phyloP scores from a whole-genome alignment of 352 stramenopile genomes.

The Phytopythium chamaehyphon region DNA sequence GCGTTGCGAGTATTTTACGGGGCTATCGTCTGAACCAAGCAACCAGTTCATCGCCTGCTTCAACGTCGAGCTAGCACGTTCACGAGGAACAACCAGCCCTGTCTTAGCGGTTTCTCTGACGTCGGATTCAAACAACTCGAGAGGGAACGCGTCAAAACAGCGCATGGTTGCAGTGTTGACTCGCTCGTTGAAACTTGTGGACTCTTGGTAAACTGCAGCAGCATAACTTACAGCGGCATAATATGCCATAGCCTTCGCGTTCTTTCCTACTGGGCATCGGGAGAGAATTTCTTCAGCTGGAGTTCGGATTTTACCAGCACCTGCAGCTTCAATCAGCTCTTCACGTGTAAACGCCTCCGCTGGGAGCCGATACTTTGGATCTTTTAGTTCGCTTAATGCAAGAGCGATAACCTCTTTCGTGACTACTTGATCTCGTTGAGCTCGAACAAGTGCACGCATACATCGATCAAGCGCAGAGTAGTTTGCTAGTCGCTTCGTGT shows the following conservation, averaged over 20 bases:
- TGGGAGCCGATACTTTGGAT: constrained; percentile 34
- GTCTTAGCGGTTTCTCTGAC: constrained; percentile 27
- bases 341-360: constrained; percentile 61
- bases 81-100: constrained; percentile 40
- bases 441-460: constrained; percentile 45
- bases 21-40: constrained; percentile 42
- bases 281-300: constrained; percentile 41
- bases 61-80: constrained; percentile 33
- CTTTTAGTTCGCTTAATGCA: constrained; percentile 27
- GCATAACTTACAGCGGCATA: constrained; percentile 63
- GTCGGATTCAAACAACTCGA: constrained; percentile 12
- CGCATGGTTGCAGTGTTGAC: constrained; percentile 31
- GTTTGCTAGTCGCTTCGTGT: constrained; percentile 48
- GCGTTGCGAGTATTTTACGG: constrained; percentile 37
- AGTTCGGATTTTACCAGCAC: constrained; percentile 39
- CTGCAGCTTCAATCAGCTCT: constrained; percentile 46
- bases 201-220: constrained; percentile 54
- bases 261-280: constrained; percentile 40
- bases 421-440: constrained; percentile 37
- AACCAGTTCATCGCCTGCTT: constrained; percentile 58
- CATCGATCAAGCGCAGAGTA: constrained; percentile 67
- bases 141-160: constrained; percentile 40
- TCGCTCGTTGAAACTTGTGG: constrained; percentile 45
- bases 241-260: constrained; percentile 58
- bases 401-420: constrained; percentile 73